These are phyloP conservation scores for Cairneyella variabilis DNA, from an alignment of 495 filamentous ascomycete genomes.

Conservation along the genomic window DNA sequence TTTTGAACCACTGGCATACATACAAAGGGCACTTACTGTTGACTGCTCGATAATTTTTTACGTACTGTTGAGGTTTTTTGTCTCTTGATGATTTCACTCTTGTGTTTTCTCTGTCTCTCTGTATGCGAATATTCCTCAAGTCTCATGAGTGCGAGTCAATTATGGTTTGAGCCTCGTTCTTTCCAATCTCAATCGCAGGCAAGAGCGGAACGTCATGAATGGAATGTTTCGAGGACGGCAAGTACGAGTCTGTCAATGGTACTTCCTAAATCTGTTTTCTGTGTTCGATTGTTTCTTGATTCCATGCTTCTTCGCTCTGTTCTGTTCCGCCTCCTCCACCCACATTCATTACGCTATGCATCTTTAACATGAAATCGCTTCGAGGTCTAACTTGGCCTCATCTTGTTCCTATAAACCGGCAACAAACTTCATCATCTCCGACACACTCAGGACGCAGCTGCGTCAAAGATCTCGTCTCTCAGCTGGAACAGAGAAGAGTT, in stretches of 20 bases:
- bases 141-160: too few species aligned
- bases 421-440: not conserved
- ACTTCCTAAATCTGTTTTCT: too few species aligned
- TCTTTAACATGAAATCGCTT: slow-evolving; percentile 5
- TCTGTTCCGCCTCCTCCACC: not conserved
- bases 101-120: not conserved
- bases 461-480: not conserved
- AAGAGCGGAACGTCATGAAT: too few species aligned
- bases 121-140: too few species aligned
- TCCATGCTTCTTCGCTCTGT: not conserved
- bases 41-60: not conserved
- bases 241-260: too few species aligned
- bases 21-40: too few species aligned
- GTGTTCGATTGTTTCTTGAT: too few species aligned
- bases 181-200: too few species aligned
- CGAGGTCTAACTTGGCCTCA: slow-evolving; percentile 5
- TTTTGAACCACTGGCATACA: too few species aligned
- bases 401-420: not conserved
- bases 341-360: not conserved
- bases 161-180: too few species aligned
- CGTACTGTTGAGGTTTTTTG: not conserved
- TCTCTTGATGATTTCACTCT: not conserved
- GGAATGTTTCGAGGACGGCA: too few species aligned
- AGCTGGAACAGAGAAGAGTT: not conserved
- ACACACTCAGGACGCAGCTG: not conserved